Evolutionary conservation across 2,329 filamentous ascomycete genomes (phyloP).

Genomic region (Graphilbum fragrans): DNA sequence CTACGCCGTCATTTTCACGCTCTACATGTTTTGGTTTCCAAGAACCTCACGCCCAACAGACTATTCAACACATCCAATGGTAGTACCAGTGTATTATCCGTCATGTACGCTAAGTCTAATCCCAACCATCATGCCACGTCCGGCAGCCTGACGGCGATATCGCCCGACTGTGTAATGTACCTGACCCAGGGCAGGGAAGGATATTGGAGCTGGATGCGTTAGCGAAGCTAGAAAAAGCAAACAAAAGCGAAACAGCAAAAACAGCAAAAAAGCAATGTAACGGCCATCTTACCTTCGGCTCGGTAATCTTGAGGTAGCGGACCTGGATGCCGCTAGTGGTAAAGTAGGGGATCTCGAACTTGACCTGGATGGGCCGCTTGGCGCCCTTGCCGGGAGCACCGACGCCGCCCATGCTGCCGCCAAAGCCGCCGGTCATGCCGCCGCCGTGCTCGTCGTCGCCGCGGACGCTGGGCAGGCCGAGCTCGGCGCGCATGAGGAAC

Average conservation of each 20-base stretch:
- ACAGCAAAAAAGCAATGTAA: not conserved
- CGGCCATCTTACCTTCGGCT: constrained; percentile 70
- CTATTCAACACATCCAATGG: too few species aligned
- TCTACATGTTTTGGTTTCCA: too few species aligned
- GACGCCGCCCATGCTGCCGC: constrained; percentile 90
- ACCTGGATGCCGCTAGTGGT: constrained; percentile 99
- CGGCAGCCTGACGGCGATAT: constrained; percentile 90
- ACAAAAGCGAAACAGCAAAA: constrained; percentile 2
- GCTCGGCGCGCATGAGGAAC: constrained; percentile 94
- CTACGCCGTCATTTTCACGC: too few species aligned
- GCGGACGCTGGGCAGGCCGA: constrained; percentile 85
- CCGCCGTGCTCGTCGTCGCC: constrained; percentile 92
- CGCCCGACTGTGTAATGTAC: constrained; percentile 96
- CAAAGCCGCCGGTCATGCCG: constrained; percentile 95
- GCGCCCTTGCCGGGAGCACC: constrained; percentile 65
- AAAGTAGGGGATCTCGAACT: constrained; percentile 99
- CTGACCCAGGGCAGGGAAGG: constrained; percentile 94
- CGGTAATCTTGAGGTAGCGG: constrained; percentile 96
- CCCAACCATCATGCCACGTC: constrained; percentile 76
- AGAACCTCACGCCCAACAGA: too few species aligned
- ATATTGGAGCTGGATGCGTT: constrained; percentile 68
- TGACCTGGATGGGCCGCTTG: constrained; percentile 95
- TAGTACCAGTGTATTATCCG: too few species aligned
- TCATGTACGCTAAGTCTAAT: too few species aligned
- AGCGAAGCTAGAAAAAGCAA: constrained; percentile 4